A percentile compares a stretch with the other conserved stretches of the same genome.
Conservation (phyloP, 139 green algal genomes). For the Micractinium conductrix region DNA sequence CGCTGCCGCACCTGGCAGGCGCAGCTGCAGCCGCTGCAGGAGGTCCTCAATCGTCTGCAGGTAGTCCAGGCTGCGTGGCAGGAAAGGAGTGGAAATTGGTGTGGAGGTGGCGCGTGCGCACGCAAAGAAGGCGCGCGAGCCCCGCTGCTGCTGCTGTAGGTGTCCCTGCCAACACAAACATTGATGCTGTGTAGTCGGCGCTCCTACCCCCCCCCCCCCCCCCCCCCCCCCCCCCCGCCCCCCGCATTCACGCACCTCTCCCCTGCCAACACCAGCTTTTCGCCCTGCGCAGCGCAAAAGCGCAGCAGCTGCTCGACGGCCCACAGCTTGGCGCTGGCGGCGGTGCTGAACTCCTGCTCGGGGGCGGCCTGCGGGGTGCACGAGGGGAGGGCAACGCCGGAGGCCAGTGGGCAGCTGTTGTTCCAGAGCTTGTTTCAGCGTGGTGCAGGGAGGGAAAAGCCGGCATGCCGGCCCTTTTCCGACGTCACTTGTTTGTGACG, state of each 20-base stretch:
- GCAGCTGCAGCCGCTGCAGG: not conserved
- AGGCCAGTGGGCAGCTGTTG: not conserved
- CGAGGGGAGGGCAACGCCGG: too few species aligned
- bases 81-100: too few species aligned
- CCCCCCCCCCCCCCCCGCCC: too few species aligned
- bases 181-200: not conserved
- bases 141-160: not conserved
- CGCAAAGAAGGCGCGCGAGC: too few species aligned
- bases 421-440: too few species aligned
- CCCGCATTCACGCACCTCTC: slow-evolving; percentile 39
- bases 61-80: slow-evolving; percentile 6
- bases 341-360: slow-evolving; percentile 15
- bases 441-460: too few species aligned
- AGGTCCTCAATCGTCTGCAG: not conserved
- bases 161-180: not conserved
- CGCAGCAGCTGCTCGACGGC: slow-evolving; percentile 32
- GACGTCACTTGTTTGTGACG: too few species aligned
- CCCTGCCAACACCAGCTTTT: slow-evolving; percentile 32
- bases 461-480: too few species aligned
- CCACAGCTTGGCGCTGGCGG: slow-evolving; percentile 25
- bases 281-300: not conserved
- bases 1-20: slow-evolving; percentile 6
- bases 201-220: not conserved
- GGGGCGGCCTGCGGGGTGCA: not conserved
- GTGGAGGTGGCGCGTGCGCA: too few species aligned